Base-by-base conservation (phyloP, 176 grass and related monocot genomes). In the Saccharum spontaneum region DNA sequence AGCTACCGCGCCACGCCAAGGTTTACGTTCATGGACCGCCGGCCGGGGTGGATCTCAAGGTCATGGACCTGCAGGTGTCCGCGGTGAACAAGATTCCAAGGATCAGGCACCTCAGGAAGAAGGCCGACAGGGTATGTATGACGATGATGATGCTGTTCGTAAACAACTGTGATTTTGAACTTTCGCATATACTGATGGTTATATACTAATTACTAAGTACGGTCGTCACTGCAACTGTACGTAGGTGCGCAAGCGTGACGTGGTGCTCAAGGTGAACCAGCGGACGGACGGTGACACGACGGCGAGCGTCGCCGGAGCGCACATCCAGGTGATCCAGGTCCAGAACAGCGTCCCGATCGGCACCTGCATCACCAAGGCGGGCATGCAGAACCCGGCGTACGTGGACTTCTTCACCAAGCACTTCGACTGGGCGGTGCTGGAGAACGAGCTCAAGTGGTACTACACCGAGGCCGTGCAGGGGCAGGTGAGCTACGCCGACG, bases 361-460 rank as follows among this genome's bases (percentile, higher is more conserved):
- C 2, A 78, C 83, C 1, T 93, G 90, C 84, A 89, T 95, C 80
- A 73, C 22, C 60, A 90, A 80, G 24, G 36, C 71, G 3, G 86
- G 82, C 10, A 63, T 96, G n/a, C 55, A 85, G 60, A 96, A 93
- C 77, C 86, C 89, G 9, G 86, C 37, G 13, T 93, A 89, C 67
- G 94, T 89, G 12, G 77, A 85, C 75, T 96, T 96, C 89, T 89
- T 96, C 78, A 50, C 76, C 41, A 87, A 82, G 52, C 81, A 89
- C 86, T 95, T 95, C 88, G 87, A 93, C 68, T 89, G 89, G 89
- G 89, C 94, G 0, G 94, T 96, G 36, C 88, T 93, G 8, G 91
- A 87, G 68, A 96, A 96, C 79, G 94, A 96, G 89, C 94, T 93
- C 63, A 96, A 96, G 84, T 96, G 94, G 94, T 96, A 96, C 89